Evolutionary conservation across 2,329 filamentous ascomycete species (phyloP).

Genomic region (Pestalotiopsis sp.): DNA sequence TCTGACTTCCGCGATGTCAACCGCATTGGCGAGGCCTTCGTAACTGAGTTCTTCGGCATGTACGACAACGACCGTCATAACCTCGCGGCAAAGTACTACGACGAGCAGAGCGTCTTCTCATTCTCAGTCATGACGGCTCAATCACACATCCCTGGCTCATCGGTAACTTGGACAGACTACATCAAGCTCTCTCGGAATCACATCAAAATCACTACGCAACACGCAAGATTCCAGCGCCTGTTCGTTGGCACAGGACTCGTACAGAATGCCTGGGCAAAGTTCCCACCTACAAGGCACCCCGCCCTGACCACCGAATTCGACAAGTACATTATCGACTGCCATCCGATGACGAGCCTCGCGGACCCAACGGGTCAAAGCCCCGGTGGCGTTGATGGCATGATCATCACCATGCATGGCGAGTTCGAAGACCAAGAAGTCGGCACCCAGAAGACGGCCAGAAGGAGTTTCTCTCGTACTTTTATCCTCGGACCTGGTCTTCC

Average conservation of each 20-base stretch:
- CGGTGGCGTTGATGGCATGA: constrained; percentile 74
- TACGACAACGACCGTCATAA: constrained; percentile 73
- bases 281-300: constrained; percentile 77
- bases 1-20: constrained; percentile 75
- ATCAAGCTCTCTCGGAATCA: constrained; percentile 80
- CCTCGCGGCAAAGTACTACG: constrained; percentile 72
- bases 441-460: constrained; percentile 60
- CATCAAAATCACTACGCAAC: constrained; percentile 63
- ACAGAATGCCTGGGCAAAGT: constrained; percentile 65
- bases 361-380: constrained; percentile 68
- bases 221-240: constrained; percentile 65
- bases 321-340: constrained; percentile 84
- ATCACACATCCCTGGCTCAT: constrained; percentile 49
- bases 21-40: constrained; percentile 74
- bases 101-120: constrained; percentile 75
- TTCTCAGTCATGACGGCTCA: constrained; percentile 68
- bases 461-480: constrained; percentile 83
- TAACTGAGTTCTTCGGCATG: constrained; percentile 71
- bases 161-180: constrained; percentile 70
- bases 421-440: constrained; percentile 72
- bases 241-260: constrained; percentile 69
- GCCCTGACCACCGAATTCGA: constrained; percentile 66
- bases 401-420: constrained; percentile 80
- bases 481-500: constrained; percentile 75
- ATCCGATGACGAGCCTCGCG: constrained; percentile 69